Evolutionary conservation across 352 stramenopile species (phyloP).

Genomic region (Globisporangium cystogenes): DNA sequence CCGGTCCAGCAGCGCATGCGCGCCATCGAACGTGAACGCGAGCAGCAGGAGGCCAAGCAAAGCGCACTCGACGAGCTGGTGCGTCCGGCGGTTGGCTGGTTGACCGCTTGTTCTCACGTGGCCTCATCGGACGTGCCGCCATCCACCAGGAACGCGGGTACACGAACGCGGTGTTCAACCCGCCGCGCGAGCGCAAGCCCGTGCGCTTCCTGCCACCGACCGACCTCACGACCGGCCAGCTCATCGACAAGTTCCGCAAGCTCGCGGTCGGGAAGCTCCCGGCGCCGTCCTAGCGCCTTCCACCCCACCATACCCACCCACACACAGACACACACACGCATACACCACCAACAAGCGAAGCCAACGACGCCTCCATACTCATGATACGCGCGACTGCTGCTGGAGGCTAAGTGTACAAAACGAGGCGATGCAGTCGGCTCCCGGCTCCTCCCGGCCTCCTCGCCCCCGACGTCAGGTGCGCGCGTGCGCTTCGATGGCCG

Average conservation of each 20-base stretch:
- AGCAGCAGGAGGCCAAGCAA: slow-evolving; percentile 10
- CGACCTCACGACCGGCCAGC: slow-evolving; percentile 55
- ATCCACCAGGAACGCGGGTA: slow-evolving; percentile 47
- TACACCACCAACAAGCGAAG: too few relatives aligned
- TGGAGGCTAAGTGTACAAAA: background rate
- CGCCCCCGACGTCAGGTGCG: too few relatives aligned
- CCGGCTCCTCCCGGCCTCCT: too few relatives aligned
- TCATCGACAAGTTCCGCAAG: slow-evolving; percentile 82
- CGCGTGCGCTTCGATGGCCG: too few relatives aligned
- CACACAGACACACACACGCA: too few relatives aligned
- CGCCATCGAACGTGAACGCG: slow-evolving; percentile 5
- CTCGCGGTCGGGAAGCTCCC: slow-evolving; percentile 67
- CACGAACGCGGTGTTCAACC: slow-evolving; percentile 48
- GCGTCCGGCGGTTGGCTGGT: background rate
- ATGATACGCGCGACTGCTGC: too few relatives aligned
- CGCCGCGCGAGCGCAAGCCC: slow-evolving; percentile 35
- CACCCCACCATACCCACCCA: too few relatives aligned
- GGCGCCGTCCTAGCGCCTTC: slow-evolving; percentile 6
- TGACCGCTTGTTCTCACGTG: too few relatives aligned
- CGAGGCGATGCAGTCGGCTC: background rate
- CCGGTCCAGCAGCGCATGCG: slow-evolving; percentile 7
- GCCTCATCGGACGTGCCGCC: too few relatives aligned
- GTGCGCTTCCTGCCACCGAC: slow-evolving; percentile 44
- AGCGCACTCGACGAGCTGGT: slow-evolving; percentile 4
- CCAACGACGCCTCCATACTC: too few relatives aligned